Base-by-base conservation (phyloP, 148 eudicot genomes). In the Chenopodium quinoa region DNA sequence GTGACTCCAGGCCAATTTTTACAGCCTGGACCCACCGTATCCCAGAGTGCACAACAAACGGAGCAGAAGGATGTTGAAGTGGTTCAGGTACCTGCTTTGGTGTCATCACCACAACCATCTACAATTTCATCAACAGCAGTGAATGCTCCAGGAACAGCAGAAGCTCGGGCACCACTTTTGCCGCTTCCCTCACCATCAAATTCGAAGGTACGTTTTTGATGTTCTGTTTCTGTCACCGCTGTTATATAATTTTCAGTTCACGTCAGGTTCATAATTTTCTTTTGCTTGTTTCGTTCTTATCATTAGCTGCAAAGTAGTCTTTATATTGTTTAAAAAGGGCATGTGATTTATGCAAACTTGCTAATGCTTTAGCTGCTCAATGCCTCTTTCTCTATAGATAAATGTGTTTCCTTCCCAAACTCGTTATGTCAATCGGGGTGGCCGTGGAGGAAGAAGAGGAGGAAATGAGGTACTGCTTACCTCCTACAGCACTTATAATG, bases 1-100 rank as follows among this genome's bases (percentile, higher is more conserved):
- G 88, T 87, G 84, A 90, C 90, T 83, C 88, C 89, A 83, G 92
- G 87, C 50, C 88, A 90, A 80, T 84, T 88, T 87, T 82, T 87
- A 75, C 89, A 85, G 86, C 80, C 89, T 84, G 92, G 88, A 78
- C 20, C 79, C 79, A 81, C 85, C 73, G 62, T 78, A 2, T 74
- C 27, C 9, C 66, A 62, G 2, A 46, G 85, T 70, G 8, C 85
- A 37, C 90, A 88, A 75, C 90, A 88, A 75, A 78, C 73, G 13
- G 77, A 76, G 56, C 86, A 82, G 64, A 86, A 86, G 80, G 90
- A 89, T 80, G 88, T 75, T 71, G 89, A 89, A 82, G 88, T 86
- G 60, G 90, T 82, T 79, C 90, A 83, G 80, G 81, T 83, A 40
- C 78, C 89, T 4, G 80, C 86, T 6, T 37, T 82, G 29, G 78